Evolutionary conservation across 768 basidiomycete genomes (phyloP).

Genomic region (Rhizopogon sp.): DNA sequence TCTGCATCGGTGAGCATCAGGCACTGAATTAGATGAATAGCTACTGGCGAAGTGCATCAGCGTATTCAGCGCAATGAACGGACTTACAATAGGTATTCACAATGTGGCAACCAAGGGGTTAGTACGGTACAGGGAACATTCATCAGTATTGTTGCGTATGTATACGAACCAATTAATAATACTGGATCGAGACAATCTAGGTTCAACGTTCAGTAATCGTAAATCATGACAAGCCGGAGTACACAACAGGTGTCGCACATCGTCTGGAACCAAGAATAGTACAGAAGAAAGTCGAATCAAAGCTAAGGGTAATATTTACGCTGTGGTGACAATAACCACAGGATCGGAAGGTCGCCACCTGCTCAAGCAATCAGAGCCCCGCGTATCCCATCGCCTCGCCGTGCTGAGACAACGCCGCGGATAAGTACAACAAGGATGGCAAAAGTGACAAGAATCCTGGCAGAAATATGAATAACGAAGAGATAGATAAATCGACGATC

Average conservation of each 20-base stretch:
- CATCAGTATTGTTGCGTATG: no score
- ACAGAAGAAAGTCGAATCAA: no score
- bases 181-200: no score
- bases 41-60: no score
- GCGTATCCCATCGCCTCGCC: slow-evolving; percentile 62
- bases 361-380: slow-evolving; percentile 45
- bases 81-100: no score
- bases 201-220: neutral
- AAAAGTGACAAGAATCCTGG: slow-evolving; percentile 62
- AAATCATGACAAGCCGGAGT: neutral
- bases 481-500: neutral
- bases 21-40: no score
- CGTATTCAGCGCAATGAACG: no score
- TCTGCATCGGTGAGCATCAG: no score
- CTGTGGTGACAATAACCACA: neutral
- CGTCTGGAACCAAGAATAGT: neutral
- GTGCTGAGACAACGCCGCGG: slow-evolving; percentile 53
- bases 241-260: neutral
- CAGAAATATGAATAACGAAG: neutral
- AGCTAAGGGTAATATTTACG: neutral
- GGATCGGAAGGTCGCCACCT: neutral
- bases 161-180: neutral
- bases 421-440: slow-evolving; percentile 52
- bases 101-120: no score
- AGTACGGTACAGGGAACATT: no score